Percentiles rank a stretch among this genome's conserved stretches.
phyloP scores from a whole-genome alignment of 2,329 filamentous ascomycete species.

The Phaeosphaeriaceae sp. region DNA sequence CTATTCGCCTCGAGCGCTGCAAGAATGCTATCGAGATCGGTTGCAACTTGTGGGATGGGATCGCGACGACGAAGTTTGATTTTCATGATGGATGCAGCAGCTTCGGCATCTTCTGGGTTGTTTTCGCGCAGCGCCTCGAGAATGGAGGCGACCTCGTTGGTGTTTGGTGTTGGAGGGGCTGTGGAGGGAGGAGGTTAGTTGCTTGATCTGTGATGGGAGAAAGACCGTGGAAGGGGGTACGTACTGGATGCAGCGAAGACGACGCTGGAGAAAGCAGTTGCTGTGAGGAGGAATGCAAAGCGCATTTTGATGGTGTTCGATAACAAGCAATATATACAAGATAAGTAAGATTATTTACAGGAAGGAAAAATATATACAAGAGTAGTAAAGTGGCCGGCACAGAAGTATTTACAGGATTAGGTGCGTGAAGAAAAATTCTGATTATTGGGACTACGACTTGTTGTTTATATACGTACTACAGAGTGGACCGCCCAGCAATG shows the following conservation, averaged over 20 bases:
- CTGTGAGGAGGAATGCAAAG: constrained; percentile 33
- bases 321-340: background rate
- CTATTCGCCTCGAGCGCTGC: constrained; percentile 30
- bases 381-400: constrained; percentile 39
- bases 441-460: background rate
- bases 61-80: constrained; percentile 30
- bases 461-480: background rate
- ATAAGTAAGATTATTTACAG: background rate
- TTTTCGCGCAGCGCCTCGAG: constrained; percentile 36
- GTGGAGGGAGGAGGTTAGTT: background rate
- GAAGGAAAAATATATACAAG: constrained; percentile 4
- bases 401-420: constrained; percentile 23
- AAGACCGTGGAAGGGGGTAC: background rate
- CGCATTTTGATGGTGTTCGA: constrained; percentile 27
- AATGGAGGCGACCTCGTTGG: constrained; percentile 32
- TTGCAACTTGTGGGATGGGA: constrained; percentile 18
- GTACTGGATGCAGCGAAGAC: constrained; percentile 34
- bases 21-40: constrained; percentile 28
- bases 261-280: constrained; percentile 33
- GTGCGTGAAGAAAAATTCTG: constrained; percentile 16
- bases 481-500: no score
- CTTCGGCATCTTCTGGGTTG: constrained; percentile 36
- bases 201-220: constrained; percentile 1
- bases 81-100: constrained; percentile 31
- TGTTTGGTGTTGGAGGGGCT: constrained; percentile 14